Conservation (phyloP, 176 grass and related monocot species). For the Lolium rigidum region DNA sequence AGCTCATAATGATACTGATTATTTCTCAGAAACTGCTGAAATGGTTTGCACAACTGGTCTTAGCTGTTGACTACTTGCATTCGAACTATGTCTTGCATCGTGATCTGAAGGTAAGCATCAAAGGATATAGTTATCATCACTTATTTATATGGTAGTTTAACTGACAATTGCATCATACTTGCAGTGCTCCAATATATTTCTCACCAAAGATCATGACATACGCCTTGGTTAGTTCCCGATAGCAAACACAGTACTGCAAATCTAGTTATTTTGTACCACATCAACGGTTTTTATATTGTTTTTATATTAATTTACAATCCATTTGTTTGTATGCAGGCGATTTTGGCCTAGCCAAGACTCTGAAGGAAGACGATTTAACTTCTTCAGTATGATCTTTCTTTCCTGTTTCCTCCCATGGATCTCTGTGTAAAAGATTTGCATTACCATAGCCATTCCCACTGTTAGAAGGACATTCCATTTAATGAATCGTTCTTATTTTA, state of each 20-base stretch:
- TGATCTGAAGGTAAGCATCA: slow-evolving; percentile 77
- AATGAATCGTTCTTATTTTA: not conserved
- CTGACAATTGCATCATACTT: slow-evolving; percentile 28
- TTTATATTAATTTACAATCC: slow-evolving; percentile 29
- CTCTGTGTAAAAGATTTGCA: not conserved
- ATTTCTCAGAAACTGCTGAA: slow-evolving; percentile 82
- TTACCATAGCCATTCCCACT: slow-evolving; percentile 3
- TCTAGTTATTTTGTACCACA: not conserved
- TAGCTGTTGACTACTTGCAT: slow-evolving; percentile 96
- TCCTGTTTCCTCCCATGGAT: slow-evolving; percentile 30
- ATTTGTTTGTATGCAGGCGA: slow-evolving; percentile 69
- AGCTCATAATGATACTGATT: slow-evolving; percentile 29
- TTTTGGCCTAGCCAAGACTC: slow-evolving; percentile 96
- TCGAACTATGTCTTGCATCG: slow-evolving; percentile 97
- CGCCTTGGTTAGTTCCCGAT: slow-evolving; percentile 81
- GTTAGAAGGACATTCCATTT: slow-evolving; percentile 6
- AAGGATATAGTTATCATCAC: not conserved
- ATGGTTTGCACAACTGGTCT: slow-evolving; percentile 87
- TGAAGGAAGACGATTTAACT: slow-evolving; percentile 92
- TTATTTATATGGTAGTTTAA: not conserved
- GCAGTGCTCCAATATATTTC: slow-evolving; percentile 99
- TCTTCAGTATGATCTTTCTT: slow-evolving; percentile 71
- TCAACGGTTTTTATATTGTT: not conserved
- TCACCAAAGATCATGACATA: slow-evolving; percentile 95
- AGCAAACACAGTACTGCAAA: slow-evolving; percentile 21